Percentiles rank a stretch among this genome's conserved stretches.
phyloP scores from a whole-genome alignment of 1,139 yeast species.

The Blastobotrys capitulatus region DNA sequence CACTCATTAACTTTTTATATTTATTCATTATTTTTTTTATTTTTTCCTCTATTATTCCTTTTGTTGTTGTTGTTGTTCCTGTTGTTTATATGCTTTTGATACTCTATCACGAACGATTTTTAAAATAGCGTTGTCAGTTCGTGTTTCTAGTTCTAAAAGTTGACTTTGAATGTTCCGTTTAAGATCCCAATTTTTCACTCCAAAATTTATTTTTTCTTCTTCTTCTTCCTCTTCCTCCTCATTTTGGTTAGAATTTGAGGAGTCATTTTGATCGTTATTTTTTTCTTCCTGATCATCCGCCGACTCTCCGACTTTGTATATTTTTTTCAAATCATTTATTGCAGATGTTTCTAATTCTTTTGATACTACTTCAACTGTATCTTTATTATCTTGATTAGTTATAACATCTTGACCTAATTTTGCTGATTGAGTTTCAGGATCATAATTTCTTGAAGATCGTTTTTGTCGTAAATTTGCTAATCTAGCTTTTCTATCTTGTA shows the following conservation, averaged over 20 bases:
- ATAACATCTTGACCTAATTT: constrained; percentile 33
- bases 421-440: constrained; percentile 31
- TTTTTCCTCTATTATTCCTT: too few relatives aligned
- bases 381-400: constrained; percentile 28
- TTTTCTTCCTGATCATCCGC: too few relatives aligned
- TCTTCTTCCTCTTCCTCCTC: neutral
- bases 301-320: constrained; percentile 11
- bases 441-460: constrained; percentile 31
- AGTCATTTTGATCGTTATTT: too few relatives aligned
- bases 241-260: neutral
- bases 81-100: neutral
- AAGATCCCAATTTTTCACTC: constrained; percentile 36
- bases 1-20: neutral
- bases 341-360: constrained; percentile 31
- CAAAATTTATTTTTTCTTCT: too few relatives aligned
- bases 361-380: constrained; percentile 37
- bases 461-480: constrained; percentile 33
- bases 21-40: neutral
- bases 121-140: constrained; percentile 39
- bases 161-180: constrained; percentile 37
- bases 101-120: constrained; percentile 27
- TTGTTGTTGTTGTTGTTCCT: neutral
- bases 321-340: constrained; percentile 23
- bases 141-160: constrained; percentile 35
- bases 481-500: constrained; percentile 36